Evolutionary conservation across 805 yeast genomes (phyloP).

Genomic region (Candida endomychidarum): DNA sequence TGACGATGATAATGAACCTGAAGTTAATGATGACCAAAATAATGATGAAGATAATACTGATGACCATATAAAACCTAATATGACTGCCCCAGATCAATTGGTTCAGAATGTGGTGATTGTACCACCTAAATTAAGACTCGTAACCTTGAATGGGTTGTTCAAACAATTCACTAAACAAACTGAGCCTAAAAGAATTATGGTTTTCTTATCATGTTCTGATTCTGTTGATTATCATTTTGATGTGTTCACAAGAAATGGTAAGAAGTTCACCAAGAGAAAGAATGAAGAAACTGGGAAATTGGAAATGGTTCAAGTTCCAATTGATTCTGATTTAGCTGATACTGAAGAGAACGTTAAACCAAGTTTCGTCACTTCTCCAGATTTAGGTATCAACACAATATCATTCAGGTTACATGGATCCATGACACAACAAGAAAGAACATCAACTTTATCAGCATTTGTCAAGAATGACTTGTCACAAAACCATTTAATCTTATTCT

Average conservation of each 20-base stretch:
- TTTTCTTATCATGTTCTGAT: conserved; percentile 91
- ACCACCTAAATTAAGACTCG: conserved; percentile 90
- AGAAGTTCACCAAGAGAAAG: conserved; percentile 32
- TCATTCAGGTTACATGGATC: conserved; percentile 86
- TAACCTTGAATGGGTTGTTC: conserved; percentile 69
- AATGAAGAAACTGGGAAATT: conserved; percentile 24
- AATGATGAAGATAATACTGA: conserved; percentile 10
- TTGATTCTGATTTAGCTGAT: conserved; percentile 17
- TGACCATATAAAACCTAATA: conserved; percentile 1
- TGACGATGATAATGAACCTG: conserved; percentile 18
- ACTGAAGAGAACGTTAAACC: conserved; percentile 20
- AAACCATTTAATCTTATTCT: conserved; percentile 68
- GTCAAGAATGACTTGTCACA: conserved; percentile 29
- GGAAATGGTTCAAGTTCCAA: conserved; percentile 19
- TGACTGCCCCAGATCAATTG: conserved; percentile 85
- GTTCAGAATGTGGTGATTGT: conserved; percentile 77
- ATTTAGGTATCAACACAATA: conserved; percentile 43
- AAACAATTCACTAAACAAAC: conserved; percentile 37
- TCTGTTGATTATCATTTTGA: conserved; percentile 93
- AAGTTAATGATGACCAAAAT: conserved; percentile 3
- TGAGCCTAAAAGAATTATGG: conserved; percentile 57
- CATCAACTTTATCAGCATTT: conserved; percentile 70
- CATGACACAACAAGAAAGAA: conserved; percentile 77
- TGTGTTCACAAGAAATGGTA: conserved; percentile 64
- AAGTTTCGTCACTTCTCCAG: conserved; percentile 55